Evolutionary conservation across 2,329 filamentous ascomycete species (phyloP), one percentile per base, ranked within the genome.

Genomic region (Teratosphaeria epicoccoides): DNA sequence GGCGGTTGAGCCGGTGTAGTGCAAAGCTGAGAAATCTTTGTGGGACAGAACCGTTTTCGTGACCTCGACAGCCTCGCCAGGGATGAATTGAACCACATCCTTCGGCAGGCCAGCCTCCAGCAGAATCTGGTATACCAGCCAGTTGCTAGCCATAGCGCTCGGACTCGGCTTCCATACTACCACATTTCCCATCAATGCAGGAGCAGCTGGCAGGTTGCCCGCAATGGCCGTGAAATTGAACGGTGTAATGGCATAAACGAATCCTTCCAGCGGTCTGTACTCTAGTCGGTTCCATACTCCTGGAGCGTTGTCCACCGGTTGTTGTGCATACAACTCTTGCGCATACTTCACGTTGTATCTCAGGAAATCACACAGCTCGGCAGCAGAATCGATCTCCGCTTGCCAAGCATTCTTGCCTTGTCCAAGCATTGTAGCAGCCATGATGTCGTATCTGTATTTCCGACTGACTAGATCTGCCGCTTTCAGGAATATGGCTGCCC

Each of bases 331-430:
- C 51, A 95, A 75, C 67, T 96, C 87, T 72, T 95, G 85, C 24
- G 91, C 91, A 66, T 93, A 96, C 69, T 90, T 83, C 49, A 96
- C 91, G 66, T 93, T 93, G 76, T 96, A 95, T 44, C 74, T 71
- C 67, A 97, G 75, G 72, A 97, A 97, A 69, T 98, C 91, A 61
- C 82, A 85, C 61, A 95, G 73, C 76, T 98, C 93, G 7, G 91
- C 91, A 17, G 91, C 91, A 37, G 90, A 80, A 70, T 97, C 91
- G 58, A 97, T 97, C 77, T 98, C 91, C n/a, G 93, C 91, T 72
- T 98, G 91, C 89, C 89, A 97, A 46, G 88, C 88, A 69, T 96
- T 97, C 81, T 97, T 97, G 64, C 93, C 91, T 73, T 98, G 91
- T 55, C 91, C 93, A 26, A 95, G 76, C 82, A 97, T 95, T 12